A percentile compares a stretch with the other conserved stretches of the same genome.
Conservation (phyloP, 306 rosid genomes). For the Pterocarpus macrocarpus region DNA sequence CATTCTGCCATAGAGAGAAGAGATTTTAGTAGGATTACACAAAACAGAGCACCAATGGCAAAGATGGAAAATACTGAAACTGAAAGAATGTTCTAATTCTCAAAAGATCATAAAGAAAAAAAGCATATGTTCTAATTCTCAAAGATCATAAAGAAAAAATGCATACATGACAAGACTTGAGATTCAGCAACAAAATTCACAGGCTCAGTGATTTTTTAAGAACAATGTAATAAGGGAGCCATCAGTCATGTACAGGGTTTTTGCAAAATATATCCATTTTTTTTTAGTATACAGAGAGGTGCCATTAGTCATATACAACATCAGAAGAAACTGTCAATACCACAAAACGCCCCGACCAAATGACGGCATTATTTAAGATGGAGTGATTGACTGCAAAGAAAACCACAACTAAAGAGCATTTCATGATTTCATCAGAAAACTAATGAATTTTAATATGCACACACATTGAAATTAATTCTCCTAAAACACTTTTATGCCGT, state of each 20-base stretch:
- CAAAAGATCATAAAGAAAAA: background rate
- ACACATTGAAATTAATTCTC: background rate
- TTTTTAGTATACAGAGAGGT: background rate
- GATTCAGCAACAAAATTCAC: background rate
- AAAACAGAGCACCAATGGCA: slow-evolving; percentile 1
- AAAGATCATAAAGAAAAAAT: background rate
- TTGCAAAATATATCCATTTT: background rate
- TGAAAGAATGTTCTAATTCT: background rate
- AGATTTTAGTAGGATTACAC: background rate
- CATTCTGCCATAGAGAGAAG: slow-evolving; percentile 60
- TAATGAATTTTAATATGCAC: background rate
- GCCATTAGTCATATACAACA: background rate
- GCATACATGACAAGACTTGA: background rate
- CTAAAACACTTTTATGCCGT: background rate
- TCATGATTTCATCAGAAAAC: background rate
- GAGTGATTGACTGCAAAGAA: background rate
- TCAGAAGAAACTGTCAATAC: background rate
- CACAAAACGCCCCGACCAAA: background rate
- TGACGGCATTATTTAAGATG: background rate
- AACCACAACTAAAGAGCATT: background rate
- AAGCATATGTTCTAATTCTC: background rate
- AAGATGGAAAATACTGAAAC: background rate
- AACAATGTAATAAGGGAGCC: background rate
- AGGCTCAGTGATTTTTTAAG: background rate
- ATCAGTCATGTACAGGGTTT: background rate